Evolutionary conservation across 202 grass and related monocot genomes (phyloP).

Genomic region (Schoenoplectus triqueter): DNA sequence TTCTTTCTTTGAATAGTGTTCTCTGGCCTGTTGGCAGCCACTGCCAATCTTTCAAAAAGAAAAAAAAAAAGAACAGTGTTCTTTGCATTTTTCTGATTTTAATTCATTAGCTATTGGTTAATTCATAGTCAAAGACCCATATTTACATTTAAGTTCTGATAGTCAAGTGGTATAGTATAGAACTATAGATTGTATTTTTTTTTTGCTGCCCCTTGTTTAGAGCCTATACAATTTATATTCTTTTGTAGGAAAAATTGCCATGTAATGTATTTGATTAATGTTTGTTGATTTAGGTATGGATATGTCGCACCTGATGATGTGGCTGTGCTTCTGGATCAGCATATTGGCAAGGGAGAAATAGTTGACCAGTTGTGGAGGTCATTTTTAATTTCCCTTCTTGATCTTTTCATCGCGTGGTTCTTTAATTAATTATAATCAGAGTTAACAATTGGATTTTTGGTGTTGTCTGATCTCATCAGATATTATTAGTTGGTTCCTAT

Average conservation of each 20-base stretch:
- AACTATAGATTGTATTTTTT: background rate
- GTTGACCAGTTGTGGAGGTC: slow-evolving; percentile 93
- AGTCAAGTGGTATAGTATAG: background rate
- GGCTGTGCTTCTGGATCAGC: slow-evolving; percentile 67
- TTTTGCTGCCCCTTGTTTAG: background rate
- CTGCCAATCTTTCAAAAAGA: too few relatives aligned
- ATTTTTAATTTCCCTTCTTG: slow-evolving; percentile 25
- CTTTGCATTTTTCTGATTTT: background rate
- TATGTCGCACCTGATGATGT: slow-evolving; percentile 96
- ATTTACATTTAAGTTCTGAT: slow-evolving; percentile 1
- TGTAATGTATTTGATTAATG: slow-evolving; percentile 36
- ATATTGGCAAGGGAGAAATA: slow-evolving; percentile 77
- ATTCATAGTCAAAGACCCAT: background rate
- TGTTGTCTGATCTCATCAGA: background rate
- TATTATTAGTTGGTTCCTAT: background rate
- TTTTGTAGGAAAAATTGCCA: slow-evolving; percentile 9
- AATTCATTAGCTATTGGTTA: background rate
- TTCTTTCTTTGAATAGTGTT: background rate
- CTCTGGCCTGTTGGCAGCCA: too few relatives aligned
- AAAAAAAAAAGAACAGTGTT: too few relatives aligned
- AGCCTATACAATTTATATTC: background rate
- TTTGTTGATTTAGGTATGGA: slow-evolving; percentile 81
- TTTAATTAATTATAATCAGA: background rate
- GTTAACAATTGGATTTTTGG: background rate
- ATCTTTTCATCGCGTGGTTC: slow-evolving; percentile 4